These are phyloP conservation scores for Saccharum officinarum DNA, from an alignment of 176 grass and related monocot genomes.

Conservation along the genomic window DNA sequence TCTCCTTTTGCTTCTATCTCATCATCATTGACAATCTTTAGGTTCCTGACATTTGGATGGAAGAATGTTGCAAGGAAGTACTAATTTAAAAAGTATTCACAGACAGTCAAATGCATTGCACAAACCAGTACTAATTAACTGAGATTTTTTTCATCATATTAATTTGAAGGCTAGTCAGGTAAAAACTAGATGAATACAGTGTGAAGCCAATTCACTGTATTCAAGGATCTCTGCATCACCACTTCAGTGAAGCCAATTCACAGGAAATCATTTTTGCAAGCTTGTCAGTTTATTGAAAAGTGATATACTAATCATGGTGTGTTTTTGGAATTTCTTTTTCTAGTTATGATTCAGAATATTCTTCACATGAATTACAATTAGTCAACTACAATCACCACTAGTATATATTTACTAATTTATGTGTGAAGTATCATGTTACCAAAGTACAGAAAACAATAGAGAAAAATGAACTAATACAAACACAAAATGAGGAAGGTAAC, in stretches of 20 bases:
- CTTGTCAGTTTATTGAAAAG: neutral
- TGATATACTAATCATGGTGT: neutral
- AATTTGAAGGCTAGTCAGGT: neutral
- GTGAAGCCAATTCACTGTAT: neutral
- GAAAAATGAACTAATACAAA: constrained; percentile 6
- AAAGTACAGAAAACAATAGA: neutral
- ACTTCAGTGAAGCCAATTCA: neutral
- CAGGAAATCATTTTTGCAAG: constrained; percentile 1
- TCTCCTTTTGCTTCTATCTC: constrained; percentile 46
- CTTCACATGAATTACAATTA: neutral
- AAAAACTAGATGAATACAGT: neutral
- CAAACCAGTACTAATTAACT: neutral
- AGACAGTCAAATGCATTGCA: neutral
- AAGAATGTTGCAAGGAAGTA: constrained; percentile 43
- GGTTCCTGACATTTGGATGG: constrained; percentile 56
- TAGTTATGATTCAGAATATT: neutral
- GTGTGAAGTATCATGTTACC: neutral
- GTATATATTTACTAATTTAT: constrained; percentile 5
- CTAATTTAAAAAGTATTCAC: neutral
- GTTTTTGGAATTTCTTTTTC: neutral
- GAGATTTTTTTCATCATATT: neutral
- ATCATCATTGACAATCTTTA: constrained; percentile 70
- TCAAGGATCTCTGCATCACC: neutral
- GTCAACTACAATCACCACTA: neutral
- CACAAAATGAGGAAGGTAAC: neutral